Percentiles rank a stretch among this genome's conserved stretches.
Evolutionary conservation across 208 protist species (phyloP).

Genomic region (Naegleria gruberi): DNA sequence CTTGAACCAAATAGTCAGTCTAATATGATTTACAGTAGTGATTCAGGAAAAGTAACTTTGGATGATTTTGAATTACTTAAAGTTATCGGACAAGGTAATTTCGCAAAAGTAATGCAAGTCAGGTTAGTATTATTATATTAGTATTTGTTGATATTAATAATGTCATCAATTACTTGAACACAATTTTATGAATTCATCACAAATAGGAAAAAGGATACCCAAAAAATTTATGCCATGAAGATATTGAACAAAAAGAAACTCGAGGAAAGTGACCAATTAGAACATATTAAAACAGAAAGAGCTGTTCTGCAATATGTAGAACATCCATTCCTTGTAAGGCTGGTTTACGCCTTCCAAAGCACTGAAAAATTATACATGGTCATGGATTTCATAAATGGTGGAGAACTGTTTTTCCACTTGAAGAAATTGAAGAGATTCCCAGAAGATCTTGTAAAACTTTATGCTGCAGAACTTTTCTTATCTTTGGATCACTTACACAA

Average conservation of each 20-base stretch:
- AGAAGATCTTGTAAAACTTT: conserved; percentile 67
- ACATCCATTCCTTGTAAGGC: conserved; percentile 56
- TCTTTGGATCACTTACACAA: conserved; percentile 74
- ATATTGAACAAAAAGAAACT: conserved; percentile 37
- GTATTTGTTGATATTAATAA: too few relatives aligned
- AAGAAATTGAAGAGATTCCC: conserved; percentile 66
- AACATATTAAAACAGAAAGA: conserved; percentile 56
- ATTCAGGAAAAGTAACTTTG: neutral
- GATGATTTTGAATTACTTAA: neutral
- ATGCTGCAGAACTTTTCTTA: conserved; percentile 70
- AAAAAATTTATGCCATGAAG: conserved; percentile 47
- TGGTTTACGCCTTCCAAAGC: conserved; percentile 45
- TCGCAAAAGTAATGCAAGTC: conserved; percentile 15
- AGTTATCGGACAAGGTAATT: conserved; percentile 19
- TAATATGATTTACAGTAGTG: conserved; percentile 9
- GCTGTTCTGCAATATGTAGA: conserved; percentile 34
- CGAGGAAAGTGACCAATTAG: conserved; percentile 26
- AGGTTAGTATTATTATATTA: neutral
- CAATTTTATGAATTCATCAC: neutral
- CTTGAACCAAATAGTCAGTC: neutral
- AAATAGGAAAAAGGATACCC: conserved; percentile 18
- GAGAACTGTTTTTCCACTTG: conserved; percentile 79
- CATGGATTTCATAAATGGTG: conserved; percentile 52
- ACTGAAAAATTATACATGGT: conserved; percentile 48
- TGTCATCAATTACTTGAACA: neutral